Evolutionary conservation across 352 stramenopile species (phyloP).

Genomic region (Pythium aphanidermatum): DNA sequence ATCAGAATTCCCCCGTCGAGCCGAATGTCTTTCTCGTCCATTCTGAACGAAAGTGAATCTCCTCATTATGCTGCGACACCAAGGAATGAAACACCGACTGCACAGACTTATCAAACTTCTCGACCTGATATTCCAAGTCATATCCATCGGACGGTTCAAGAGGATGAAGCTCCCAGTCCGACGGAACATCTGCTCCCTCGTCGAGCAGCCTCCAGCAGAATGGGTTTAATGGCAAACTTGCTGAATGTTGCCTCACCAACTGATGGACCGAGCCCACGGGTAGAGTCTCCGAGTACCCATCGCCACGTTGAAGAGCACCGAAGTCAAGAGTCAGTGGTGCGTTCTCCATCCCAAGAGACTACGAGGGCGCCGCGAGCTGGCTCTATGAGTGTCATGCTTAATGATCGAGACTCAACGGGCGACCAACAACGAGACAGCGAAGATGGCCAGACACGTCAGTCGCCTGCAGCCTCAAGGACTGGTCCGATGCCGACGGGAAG

Average conservation of each 20-base stretch:
- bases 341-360: slow-evolving; percentile 3
- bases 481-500: neutral
- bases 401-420: slow-evolving; percentile 16
- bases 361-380: slow-evolving; percentile 9
- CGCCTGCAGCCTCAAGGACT: neutral
- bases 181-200: slow-evolving; percentile 52
- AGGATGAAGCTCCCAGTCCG: slow-evolving; percentile 31
- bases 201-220: slow-evolving; percentile 33
- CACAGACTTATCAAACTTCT: too few relatives aligned
- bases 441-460: neutral
- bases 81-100: slow-evolving; percentile 16
- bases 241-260: slow-evolving; percentile 58
- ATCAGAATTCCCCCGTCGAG: slow-evolving; percentile 40
- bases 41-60: slow-evolving; percentile 83
- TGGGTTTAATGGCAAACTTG: slow-evolving; percentile 76
- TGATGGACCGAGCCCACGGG: slow-evolving; percentile 29
- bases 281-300: slow-evolving; percentile 27
- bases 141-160: slow-evolving; percentile 11
- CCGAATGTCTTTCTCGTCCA: slow-evolving; percentile 88
- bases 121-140: slow-evolving; percentile 18
- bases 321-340: too few relatives aligned
- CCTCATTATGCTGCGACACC: slow-evolving; percentile 40
- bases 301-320: slow-evolving; percentile 3
- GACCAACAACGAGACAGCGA: slow-evolving; percentile 32
- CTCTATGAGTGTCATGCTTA: slow-evolving; percentile 12